Conservation (phyloP, 768 basidiomycete species). For the Mycena crocata region DNA sequence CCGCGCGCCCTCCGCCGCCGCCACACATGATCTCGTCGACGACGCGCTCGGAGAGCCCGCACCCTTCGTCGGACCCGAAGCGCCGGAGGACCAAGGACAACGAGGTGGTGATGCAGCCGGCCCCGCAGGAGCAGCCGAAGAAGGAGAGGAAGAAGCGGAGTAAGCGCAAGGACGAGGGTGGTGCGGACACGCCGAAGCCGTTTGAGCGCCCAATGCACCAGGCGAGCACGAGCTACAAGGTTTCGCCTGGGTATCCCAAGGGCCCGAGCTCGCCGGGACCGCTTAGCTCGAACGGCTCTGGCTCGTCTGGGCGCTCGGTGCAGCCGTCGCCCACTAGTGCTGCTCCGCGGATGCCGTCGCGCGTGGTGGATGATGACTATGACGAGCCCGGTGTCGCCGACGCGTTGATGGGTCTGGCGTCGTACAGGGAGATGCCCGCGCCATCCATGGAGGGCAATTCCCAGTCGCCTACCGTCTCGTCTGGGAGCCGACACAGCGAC, state of each 20-base stretch:
- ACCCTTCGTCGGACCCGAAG: slow-evolving; percentile 19
- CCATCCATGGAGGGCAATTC: slow-evolving; percentile 47
- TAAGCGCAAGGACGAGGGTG: slow-evolving; percentile 59
- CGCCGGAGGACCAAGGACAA: slow-evolving; percentile 63
- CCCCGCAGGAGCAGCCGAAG: slow-evolving; percentile 59
- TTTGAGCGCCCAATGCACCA: slow-evolving; percentile 43
- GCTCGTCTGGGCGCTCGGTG: slow-evolving; percentile 69
- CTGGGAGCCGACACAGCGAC: slow-evolving; percentile 65
- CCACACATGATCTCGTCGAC: slow-evolving; percentile 25
- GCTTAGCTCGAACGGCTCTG: slow-evolving; percentile 73
- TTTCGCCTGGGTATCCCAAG: slow-evolving; percentile 49
- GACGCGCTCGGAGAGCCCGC: slow-evolving; percentile 56
- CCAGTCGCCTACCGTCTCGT: slow-evolving; percentile 71
- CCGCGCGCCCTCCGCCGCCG: slow-evolving; percentile 42
- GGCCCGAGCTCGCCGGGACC: slow-evolving; percentile 69
- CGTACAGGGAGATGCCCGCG: slow-evolving; percentile 48
- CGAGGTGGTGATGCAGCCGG: slow-evolving; percentile 48
- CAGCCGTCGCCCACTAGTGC: slow-evolving; percentile 80
- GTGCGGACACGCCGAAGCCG: slow-evolving; percentile 59
- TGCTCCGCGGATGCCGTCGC: slow-evolving; percentile 68
- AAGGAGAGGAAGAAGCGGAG: slow-evolving; percentile 63
- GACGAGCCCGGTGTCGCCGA: slow-evolving; percentile 91
- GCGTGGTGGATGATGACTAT: slow-evolving; percentile 91
- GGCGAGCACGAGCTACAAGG: slow-evolving; percentile 41
- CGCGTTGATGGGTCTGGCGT: slow-evolving; percentile 79